Percentiles rank a stretch among this genome's conserved stretches.
Evolutionary conservation across 2,329 filamentous ascomycete species (phyloP).

Genomic region (Pezicula radicicola): DNA sequence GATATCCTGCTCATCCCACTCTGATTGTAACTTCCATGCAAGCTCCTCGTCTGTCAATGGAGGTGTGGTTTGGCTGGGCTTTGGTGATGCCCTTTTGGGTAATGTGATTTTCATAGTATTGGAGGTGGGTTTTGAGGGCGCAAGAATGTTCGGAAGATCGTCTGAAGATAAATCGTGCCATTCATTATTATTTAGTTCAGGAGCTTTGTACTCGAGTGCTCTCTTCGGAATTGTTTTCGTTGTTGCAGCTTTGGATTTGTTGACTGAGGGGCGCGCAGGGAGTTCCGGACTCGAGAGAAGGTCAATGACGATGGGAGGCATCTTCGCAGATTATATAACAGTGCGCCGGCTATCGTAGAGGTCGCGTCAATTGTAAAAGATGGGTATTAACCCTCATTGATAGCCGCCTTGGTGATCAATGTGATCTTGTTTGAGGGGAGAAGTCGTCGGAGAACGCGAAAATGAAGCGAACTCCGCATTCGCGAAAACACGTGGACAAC

Average conservation of each 20-base stretch:
- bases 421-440: too few relatives aligned
- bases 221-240: neutral
- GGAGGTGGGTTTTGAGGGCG: neutral
- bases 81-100: neutral
- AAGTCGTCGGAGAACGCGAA: too few relatives aligned
- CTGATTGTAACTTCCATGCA: neutral
- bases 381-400: too few relatives aligned
- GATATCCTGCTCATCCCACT: neutral
- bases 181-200: neutral
- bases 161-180: neutral
- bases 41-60: neutral
- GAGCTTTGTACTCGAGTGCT: neutral
- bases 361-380: too few relatives aligned
- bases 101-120: neutral
- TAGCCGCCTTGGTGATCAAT: too few relatives aligned
- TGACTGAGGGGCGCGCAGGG: neutral
- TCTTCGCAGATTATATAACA: conserved; percentile 7
- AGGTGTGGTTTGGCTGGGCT: neutral
- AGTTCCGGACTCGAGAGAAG: conserved; percentile 14
- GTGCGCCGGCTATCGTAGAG: too few relatives aligned
- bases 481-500: neutral
- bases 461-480: neutral
- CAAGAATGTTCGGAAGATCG: neutral
- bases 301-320: conserved; percentile 33
- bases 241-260: neutral